Conservation (phyloP, 2,329 filamentous ascomycete species). For the Didymellaceae sp. region DNA sequence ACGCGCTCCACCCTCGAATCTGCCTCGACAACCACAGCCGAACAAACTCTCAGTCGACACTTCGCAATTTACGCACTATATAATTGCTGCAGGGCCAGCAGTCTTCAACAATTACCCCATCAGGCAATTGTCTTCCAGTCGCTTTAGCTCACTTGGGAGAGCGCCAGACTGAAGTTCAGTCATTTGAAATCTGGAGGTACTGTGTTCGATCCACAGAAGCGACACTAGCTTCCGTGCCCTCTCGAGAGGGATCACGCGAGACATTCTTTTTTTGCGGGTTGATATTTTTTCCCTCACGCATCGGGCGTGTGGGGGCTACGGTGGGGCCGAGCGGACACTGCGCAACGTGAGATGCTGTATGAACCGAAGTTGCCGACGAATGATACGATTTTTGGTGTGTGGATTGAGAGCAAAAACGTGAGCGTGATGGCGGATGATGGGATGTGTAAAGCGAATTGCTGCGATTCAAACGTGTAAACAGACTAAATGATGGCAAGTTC, state of each 20-base stretch:
- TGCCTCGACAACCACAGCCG: neutral
- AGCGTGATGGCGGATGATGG: no score
- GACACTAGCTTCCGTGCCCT: slow-evolving; percentile 20
- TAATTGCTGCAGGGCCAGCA: neutral
- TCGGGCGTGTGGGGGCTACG: no score
- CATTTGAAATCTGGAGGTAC: slow-evolving; percentile 23
- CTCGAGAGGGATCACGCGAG: slow-evolving; percentile 11
- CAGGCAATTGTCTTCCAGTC: slow-evolving; percentile 17
- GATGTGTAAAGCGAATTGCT: neutral
- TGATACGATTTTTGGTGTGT: no score
- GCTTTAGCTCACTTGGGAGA: slow-evolving; percentile 24
- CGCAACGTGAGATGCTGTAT: no score
- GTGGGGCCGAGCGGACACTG: no score
- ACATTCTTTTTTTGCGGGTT: slow-evolving; percentile 13
- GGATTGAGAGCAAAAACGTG: no score
- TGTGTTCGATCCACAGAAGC: slow-evolving; percentile 22
- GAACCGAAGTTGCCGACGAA: no score
- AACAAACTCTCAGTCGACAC: neutral
- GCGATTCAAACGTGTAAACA: neutral
- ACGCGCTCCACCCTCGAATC: no score
- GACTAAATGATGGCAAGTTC: no score
- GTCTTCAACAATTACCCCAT: slow-evolving; percentile 19
- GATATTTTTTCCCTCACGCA: neutral
- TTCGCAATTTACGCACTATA: neutral
- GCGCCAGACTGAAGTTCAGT: slow-evolving; percentile 23